Base-by-base conservation (phyloP, 2,329 filamentous ascomycete species). In the Xylariaceae sp. region DNA sequence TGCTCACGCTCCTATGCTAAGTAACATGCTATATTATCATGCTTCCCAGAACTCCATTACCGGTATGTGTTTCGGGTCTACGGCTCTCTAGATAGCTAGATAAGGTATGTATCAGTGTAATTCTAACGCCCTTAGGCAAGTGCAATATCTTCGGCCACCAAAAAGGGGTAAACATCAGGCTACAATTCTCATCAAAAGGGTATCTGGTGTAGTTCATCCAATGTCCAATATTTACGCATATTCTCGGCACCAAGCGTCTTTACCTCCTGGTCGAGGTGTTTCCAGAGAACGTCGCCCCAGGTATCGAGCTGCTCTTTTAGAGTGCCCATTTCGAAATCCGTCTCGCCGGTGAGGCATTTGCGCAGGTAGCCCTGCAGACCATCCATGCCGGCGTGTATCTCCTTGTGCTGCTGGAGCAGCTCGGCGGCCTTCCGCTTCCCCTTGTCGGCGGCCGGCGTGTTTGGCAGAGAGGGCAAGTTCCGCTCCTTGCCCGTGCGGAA, bases 221-320 rank as follows among this genome's bases (percentile, higher is more conserved):
- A 58, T 0, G 76, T 86, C 88, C 89, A 96, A 68, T 87, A 90
- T 68, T 76, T 82, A 58, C 89, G 77, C 90, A 96, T 95, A 66
- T 92, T 95, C 67, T 94, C 87, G 40, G 90, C 90, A 2, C 85
- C 81, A 31, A 96, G 68, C 57, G 87, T 80, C 67, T 76, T 73
- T 7, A 96, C 90, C 75, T 96, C 90, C 60, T 91, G 85, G 61
- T 94, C 88, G 52, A 96, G 71, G 75, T 96, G 90, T 62, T 72
- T 74, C 87, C 89, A 92, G 43, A 96, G 67, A 55, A 95, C 87
- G 10, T 75, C 74, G 11, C 87, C 87, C 81, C 91, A 96, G 5
- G 68, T 68, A 67, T 95, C 87, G 83, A 95, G 84, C 61, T 88
- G 77, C 33, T 68, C 73, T 71, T 83, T 86, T 66, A 96, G 66